Conservation (phyloP, 306 rosid species). For the Nissolia schottii region DNA sequence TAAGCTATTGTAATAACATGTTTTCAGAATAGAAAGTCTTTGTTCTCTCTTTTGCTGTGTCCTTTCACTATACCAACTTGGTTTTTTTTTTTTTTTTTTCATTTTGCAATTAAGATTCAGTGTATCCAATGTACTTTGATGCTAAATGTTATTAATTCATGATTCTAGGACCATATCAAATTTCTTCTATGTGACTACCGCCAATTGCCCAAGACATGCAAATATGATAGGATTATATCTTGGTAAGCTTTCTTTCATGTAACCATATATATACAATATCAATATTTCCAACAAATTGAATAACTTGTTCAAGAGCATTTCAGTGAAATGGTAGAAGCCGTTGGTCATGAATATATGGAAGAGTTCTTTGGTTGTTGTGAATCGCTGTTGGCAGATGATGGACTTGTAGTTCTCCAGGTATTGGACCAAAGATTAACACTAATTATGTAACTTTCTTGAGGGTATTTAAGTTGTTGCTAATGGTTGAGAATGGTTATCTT, state of each 20-base stretch:
- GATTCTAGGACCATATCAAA: slow-evolving; percentile 56
- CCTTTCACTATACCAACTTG: not conserved
- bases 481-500: slow-evolving; percentile 1
- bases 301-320: slow-evolving; percentile 21
- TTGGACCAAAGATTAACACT: too few relatives aligned
- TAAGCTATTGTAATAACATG: not conserved
- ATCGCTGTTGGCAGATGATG: slow-evolving; percentile 60
- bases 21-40: not conserved
- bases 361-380: slow-evolving; percentile 79
- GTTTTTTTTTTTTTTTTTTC: too few relatives aligned
- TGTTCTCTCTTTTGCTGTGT: not conserved
- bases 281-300: not conserved
- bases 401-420: too few relatives aligned
- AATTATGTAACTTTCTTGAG: not conserved
- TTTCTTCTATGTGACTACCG: slow-evolving; percentile 84
- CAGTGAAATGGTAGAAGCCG: slow-evolving; percentile 87
- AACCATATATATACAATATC: not conserved
- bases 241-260: slow-evolving; percentile 50
- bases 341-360: slow-evolving; percentile 81
- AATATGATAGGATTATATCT: slow-evolving; percentile 78
- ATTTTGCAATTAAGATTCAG: not conserved
- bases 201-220: slow-evolving; percentile 47
- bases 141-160: not conserved
- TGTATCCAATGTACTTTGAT: not conserved
- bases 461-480: slow-evolving; percentile 23